Conservation (phyloP, 257 asterid genomes). For the Misopates orontium region DNA sequence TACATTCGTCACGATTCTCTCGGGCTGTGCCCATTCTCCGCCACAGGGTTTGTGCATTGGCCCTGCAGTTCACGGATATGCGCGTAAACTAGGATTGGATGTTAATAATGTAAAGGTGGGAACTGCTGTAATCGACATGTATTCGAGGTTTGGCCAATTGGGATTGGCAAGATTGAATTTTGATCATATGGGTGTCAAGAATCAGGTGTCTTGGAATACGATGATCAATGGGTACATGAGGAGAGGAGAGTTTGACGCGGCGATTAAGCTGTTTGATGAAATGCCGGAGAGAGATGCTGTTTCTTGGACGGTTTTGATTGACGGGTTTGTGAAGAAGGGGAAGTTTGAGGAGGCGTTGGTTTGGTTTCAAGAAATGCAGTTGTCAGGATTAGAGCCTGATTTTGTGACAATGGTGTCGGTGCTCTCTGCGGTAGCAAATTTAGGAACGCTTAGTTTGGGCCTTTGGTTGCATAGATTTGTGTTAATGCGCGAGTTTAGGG, state of each 20-base stretch:
- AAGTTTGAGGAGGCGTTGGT: constrained; percentile 55
- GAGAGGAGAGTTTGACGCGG: constrained; percentile 49
- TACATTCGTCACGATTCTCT: constrained; percentile 62
- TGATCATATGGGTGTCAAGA: constrained; percentile 47
- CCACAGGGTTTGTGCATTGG: constrained; percentile 38
- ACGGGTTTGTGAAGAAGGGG: constrained; percentile 66
- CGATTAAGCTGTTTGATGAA: constrained; percentile 60
- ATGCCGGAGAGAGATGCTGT: constrained; percentile 71
- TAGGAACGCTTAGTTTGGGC: constrained; percentile 72
- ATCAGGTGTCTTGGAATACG: constrained; percentile 75
- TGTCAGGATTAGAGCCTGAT: constrained; percentile 57
- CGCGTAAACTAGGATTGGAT: constrained; percentile 60
- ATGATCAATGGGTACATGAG: constrained; percentile 68
- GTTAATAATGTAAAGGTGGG: constrained; percentile 59
- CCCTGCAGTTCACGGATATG: constrained; percentile 58
- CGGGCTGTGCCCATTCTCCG: constrained; percentile 69
- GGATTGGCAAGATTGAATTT: constrained; percentile 51
- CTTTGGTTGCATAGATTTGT: constrained; percentile 64
- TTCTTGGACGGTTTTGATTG: constrained; percentile 74
- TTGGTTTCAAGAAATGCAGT: constrained; percentile 73
- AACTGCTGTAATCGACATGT: constrained; percentile 71
- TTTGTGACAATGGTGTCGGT: constrained; percentile 56
- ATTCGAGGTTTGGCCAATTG: constrained; percentile 54
- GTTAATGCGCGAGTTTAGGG: constrained; percentile 30
- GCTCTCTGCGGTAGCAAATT: constrained; percentile 68